These are phyloP conservation scores for Tetraselmis striata DNA, from an alignment of 139 green algal genomes.

Conservation along the genomic window DNA sequence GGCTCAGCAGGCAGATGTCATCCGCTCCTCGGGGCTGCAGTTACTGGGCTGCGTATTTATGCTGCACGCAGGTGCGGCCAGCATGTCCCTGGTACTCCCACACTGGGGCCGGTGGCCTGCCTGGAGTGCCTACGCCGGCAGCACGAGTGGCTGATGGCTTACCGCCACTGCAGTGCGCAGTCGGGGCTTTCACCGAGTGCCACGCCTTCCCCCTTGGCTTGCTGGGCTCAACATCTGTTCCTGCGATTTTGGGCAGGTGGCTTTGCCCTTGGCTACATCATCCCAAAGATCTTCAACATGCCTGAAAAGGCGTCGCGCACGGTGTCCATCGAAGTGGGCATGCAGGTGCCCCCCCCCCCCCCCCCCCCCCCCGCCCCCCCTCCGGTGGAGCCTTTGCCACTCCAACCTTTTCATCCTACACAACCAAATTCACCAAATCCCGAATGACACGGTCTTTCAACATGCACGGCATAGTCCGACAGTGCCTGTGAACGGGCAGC, in stretches of 20 bases:
- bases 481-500: too few species aligned
- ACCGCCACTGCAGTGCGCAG: too few species aligned
- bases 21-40: neutral
- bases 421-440: too few species aligned
- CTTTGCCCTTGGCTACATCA: slow-evolving; percentile 51
- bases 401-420: too few species aligned
- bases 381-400: too few species aligned
- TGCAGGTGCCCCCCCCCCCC: neutral
- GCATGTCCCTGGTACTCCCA: too few species aligned
- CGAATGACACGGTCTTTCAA: too few species aligned
- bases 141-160: too few species aligned
- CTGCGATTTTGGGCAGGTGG: slow-evolving; percentile 26
- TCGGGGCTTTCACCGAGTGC: neutral
- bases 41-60: neutral
- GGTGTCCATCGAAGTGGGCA: slow-evolving; percentile 46
- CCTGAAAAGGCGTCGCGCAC: slow-evolving; percentile 43
- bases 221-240: neutral
- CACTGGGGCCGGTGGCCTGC: too few species aligned
- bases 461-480: too few species aligned
- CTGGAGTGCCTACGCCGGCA: too few species aligned
- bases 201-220: neutral
- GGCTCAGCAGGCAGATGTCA: neutral
- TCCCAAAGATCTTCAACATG: slow-evolving; percentile 33
- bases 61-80: slow-evolving; percentile 45
- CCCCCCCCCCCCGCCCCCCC: too few species aligned